These are phyloP conservation scores for Cutaneotrichosporon spelunceum DNA, from an alignment of 1,284 basidiomycete genomes.

Conservation along the genomic window DNA sequence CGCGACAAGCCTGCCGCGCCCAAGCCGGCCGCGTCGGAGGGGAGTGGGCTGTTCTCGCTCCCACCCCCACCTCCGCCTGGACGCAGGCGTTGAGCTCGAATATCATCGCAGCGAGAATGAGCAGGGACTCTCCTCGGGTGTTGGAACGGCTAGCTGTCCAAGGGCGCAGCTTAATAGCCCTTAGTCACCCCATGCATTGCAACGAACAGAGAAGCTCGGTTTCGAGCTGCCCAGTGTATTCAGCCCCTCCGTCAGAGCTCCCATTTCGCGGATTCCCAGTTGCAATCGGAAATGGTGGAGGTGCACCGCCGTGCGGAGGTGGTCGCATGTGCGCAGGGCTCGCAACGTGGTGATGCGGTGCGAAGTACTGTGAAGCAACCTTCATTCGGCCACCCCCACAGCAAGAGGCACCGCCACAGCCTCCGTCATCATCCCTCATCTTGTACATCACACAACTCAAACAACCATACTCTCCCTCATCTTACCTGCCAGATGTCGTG, in stretches of 20 bases:
- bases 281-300: too few relatives aligned
- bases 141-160: background rate
- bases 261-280: too few relatives aligned
- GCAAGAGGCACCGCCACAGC: too few relatives aligned
- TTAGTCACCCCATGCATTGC: constrained; percentile 2
- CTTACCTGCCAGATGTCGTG: background rate
- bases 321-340: too few relatives aligned
- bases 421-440: too few relatives aligned
- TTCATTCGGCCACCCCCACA: background rate
- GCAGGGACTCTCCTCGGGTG: background rate
- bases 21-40: background rate
- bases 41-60: constrained; percentile 36
- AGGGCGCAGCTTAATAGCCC: background rate
- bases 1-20: constrained; percentile 32
- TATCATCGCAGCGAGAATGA: too few relatives aligned
- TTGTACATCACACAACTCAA: background rate
- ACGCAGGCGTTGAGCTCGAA: background rate
- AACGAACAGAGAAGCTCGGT: background rate
- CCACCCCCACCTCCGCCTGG: constrained; percentile 49
- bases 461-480: background rate
- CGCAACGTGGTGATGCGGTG: background rate
- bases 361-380: background rate
- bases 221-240: too few relatives aligned
- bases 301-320: background rate
- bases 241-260: too few relatives aligned